Conservation (phyloP, 495 filamentous ascomycete genomes). For the Viridothelium virens region DNA sequence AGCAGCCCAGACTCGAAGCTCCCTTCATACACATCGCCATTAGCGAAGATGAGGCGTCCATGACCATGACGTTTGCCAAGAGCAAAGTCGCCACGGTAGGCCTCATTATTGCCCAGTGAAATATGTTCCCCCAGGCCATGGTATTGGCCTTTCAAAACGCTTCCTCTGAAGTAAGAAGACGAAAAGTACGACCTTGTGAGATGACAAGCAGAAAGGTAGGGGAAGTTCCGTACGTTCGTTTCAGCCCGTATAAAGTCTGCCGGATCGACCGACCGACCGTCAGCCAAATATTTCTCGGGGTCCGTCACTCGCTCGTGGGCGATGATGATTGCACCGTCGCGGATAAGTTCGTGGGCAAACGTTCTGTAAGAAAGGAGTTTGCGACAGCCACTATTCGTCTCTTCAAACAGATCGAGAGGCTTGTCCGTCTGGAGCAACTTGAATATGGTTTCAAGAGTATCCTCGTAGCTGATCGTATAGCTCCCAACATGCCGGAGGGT, state of each 20-base stretch:
- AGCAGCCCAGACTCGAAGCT: constrained; percentile 49
- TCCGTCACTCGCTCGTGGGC: constrained; percentile 7
- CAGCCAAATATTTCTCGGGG: not conserved
- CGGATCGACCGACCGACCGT: not conserved
- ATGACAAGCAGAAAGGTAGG: constrained; percentile 20
- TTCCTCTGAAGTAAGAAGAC: constrained; percentile 31
- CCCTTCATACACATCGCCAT: constrained; percentile 56
- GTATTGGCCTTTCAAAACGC: constrained; percentile 23
- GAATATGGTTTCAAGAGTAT: not conserved
- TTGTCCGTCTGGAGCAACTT: constrained; percentile 20
- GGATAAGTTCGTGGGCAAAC: constrained; percentile 27
- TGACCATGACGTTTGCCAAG: constrained; percentile 44
- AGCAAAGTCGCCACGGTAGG: constrained; percentile 49
- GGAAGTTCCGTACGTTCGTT: constrained; percentile 24
- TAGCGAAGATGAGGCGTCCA: constrained; percentile 53
- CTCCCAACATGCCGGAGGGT: constrained; percentile 16
- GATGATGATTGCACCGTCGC: constrained; percentile 26
- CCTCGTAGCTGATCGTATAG: not conserved
- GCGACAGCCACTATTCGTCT: not conserved
- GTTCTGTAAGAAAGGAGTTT: constrained; percentile 19
- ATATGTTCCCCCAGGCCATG: constrained; percentile 45
- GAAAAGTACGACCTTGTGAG: constrained; percentile 31
- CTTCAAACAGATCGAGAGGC: constrained; percentile 25
- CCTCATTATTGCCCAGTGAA: constrained; percentile 44
- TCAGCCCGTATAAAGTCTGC: constrained; percentile 1